Conservation (phyloP, 2,329 filamentous ascomycete genomes). For the Beauveria asiatica region DNA sequence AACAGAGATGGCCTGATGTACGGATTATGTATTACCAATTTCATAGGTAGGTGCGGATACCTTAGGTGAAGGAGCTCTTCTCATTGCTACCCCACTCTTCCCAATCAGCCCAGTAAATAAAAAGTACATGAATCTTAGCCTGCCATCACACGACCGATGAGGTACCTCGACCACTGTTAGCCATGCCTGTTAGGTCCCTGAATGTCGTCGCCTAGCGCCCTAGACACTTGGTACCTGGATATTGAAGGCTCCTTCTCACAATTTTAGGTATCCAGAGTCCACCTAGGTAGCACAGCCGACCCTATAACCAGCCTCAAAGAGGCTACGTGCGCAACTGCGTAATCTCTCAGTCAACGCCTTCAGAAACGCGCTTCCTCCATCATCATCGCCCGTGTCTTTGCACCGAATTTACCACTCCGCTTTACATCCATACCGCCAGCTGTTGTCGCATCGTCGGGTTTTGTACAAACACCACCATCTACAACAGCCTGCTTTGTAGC, state of each 20-base stretch:
- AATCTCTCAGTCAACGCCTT: constrained; percentile 10
- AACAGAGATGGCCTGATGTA: background rate
- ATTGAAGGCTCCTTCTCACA: background rate
- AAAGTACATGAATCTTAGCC: background rate
- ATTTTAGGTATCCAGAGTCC: background rate
- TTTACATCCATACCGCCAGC: background rate
- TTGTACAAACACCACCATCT: background rate
- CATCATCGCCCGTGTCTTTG: background rate
- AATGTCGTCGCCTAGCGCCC: background rate
- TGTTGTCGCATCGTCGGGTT: background rate
- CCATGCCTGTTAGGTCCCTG: constrained; percentile 4
- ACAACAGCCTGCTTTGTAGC: background rate
- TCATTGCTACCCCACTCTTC: no score
- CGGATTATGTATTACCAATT: background rate
- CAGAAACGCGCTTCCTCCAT: background rate
- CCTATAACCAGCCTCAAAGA: constrained; percentile 9
- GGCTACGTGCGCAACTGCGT: constrained; percentile 12
- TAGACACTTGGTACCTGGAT: background rate
- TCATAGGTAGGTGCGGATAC: background rate
- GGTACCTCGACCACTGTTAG: background rate
- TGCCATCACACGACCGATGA: background rate
- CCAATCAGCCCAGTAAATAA: no score
- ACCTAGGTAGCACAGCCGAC: background rate
- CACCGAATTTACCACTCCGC: background rate
- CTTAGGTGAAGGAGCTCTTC: background rate